These are phyloP conservation scores for Scutellaria minor DNA, from an alignment of 257 asterid genomes.

Conservation along the genomic window DNA sequence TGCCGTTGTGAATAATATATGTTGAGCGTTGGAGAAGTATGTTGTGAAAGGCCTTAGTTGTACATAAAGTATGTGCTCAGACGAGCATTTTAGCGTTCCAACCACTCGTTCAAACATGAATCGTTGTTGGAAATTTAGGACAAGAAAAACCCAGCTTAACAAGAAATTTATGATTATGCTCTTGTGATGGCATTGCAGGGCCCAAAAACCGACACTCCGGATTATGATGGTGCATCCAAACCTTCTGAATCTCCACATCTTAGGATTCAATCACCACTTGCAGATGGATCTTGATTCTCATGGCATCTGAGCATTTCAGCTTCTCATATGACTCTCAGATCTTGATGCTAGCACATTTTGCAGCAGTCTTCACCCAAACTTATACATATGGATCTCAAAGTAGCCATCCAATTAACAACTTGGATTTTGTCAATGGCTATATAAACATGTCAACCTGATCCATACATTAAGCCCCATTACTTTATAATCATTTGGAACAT, in stretches of 20 bases:
- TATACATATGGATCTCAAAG: constrained; percentile 11
- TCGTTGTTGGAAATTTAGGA: not conserved
- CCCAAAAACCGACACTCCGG: constrained; percentile 37
- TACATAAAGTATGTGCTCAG: not conserved
- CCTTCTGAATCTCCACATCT: constrained; percentile 42
- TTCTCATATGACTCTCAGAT: constrained; percentile 1
- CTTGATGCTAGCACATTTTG: not conserved
- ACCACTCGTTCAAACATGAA: not conserved
- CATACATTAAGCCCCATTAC: too few relatives aligned
- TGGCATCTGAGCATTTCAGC: constrained; percentile 17
- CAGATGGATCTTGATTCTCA: constrained; percentile 28
- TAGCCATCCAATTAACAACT: not conserved
- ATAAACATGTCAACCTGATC: not conserved
- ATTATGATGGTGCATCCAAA: constrained; percentile 38
- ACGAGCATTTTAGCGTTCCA: not conserved
- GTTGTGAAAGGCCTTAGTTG: not conserved
- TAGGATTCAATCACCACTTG: constrained; percentile 34
- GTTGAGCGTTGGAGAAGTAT: not conserved
- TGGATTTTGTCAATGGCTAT: not conserved
- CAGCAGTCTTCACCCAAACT: not conserved
- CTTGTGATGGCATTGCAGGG: constrained; percentile 43
- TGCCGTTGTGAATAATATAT: not conserved
- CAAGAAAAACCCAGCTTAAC: not conserved
- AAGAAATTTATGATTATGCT: not conserved
- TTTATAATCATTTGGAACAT: too few relatives aligned